Evolutionary conservation across 2,329 filamentous ascomycete species (phyloP).

Genomic region (Trichoderma koningii): DNA sequence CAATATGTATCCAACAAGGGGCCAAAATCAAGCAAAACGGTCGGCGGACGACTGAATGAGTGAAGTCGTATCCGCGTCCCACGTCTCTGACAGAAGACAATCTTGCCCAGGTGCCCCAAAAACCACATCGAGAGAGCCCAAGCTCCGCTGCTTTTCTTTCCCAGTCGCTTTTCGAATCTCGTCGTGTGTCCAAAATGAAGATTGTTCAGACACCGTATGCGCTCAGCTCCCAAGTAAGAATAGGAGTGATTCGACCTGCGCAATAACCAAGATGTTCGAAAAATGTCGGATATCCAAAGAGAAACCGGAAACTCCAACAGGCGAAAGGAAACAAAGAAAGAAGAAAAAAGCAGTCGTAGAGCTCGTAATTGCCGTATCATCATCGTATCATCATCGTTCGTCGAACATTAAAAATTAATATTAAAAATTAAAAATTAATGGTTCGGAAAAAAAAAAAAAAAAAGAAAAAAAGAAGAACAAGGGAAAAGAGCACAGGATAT

Average conservation of each 20-base stretch:
- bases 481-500: not conserved
- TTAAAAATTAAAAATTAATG: slow-evolving; percentile 17
- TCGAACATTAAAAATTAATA: slow-evolving; percentile 15
- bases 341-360: slow-evolving; percentile 18
- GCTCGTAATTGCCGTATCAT: slow-evolving; percentile 19
- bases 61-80: slow-evolving; percentile 1
- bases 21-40: slow-evolving; percentile 3
- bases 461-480: slow-evolving; percentile 3
- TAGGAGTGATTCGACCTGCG: slow-evolving; percentile 20
- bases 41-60: slow-evolving; percentile 1
- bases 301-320: not conserved
- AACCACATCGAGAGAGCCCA: slow-evolving; percentile 19
- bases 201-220: slow-evolving; percentile 7
- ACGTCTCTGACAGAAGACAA: slow-evolving; percentile 19
- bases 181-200: slow-evolving; percentile 10
- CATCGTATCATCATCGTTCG: slow-evolving; percentile 19
- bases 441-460: slow-evolving; percentile 7
- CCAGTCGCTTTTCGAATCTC: slow-evolving; percentile 13
- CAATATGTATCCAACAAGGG: slow-evolving; percentile 18
- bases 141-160: slow-evolving; percentile 22
- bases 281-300: not conserved
- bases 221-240: slow-evolving; percentile 14
- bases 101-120: slow-evolving; percentile 14
- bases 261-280: slow-evolving; percentile 14
- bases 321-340: not conserved